A percentile compares a stretch with the other conserved stretches of the same genome.
Evolutionary conservation across 2,329 filamentous ascomycete species (phyloP).

Genomic region (Cytospora piceae): DNA sequence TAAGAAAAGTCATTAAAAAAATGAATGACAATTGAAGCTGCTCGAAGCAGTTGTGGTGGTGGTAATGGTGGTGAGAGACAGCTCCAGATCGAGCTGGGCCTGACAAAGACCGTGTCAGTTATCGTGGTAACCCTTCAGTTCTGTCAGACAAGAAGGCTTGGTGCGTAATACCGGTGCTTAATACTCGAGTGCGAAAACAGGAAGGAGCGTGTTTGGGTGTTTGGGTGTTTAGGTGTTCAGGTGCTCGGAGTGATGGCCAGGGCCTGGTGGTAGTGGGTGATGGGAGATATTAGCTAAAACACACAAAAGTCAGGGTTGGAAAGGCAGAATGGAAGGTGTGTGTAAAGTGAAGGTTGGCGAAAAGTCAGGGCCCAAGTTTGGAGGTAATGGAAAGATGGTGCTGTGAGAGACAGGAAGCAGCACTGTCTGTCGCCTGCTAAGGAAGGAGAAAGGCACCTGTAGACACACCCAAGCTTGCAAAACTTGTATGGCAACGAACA

Average conservation of each 20-base stretch:
- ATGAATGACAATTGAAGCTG: slow-evolving; percentile 15
- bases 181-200: not conserved
- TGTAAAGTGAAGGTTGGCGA: not conserved
- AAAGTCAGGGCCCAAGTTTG: not conserved
- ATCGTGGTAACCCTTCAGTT: not conserved
- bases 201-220: not conserved
- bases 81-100: slow-evolving; percentile 17
- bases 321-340: not conserved
- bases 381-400: no score
- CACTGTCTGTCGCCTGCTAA: not conserved
- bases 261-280: not conserved
- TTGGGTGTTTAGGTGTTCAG: not conserved
- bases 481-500: no score
- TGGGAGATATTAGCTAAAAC: not conserved
- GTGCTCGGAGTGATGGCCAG: not conserved
- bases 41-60: slow-evolving; percentile 8
- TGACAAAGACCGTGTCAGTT: slow-evolving; percentile 12
- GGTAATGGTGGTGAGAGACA: slow-evolving; percentile 18
- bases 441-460: not conserved
- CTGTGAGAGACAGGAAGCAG: not conserved
- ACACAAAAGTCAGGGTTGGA: not conserved
- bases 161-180: not conserved
- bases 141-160: not conserved
- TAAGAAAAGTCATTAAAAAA: not conserved
- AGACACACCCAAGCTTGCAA: no score